Evolutionary conservation across 2,329 filamentous ascomycete genomes (phyloP), one percentile per base, ranked within the genome.

Genomic region (Cladosporium colombiae): DNA sequence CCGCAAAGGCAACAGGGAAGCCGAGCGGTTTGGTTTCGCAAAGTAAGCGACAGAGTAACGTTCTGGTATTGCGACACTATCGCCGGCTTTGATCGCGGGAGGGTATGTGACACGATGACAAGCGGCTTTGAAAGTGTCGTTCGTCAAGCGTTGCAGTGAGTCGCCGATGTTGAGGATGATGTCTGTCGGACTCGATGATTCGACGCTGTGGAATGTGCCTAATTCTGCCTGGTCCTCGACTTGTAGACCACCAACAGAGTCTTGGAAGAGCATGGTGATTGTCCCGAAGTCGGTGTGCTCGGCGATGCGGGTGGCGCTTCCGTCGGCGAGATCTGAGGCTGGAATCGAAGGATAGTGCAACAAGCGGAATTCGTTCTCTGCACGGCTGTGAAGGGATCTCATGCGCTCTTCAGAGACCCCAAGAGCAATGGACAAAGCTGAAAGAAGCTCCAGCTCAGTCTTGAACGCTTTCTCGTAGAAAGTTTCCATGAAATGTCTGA

Each of bases 271-370:
- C 6, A 79, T 68, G 2, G 77, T 79, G 33, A 79, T 46, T 1
- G 74, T 76, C 18, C 77, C 77, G 59, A 79, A 79, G 65, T 78
- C 77, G 1, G 70, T 73, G 60, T 79, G 77, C 8, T 75, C 74
- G 46, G 72, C 73, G 37, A 78, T 78, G 1, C 77, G 69, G 3
- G 71, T 66, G 18, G 31, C 33, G n/a, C 55, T 58, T 16, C 55
- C 55, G 10, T 58, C 55, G 10, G 31, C 55, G 11, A 58, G 33
- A 25, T 37, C 31, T 11, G 31, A 37, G 3, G 55, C 55, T 14
- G 55, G 55, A 40, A 40, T 40, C 13, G 31, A 31, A 11, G 55
- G 55, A 13, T 61, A 61, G 25, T 61, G 58, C 23, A 66, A 31
- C 7, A 58, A 33, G n/a, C 55, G 55, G 33, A 58, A 58, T 31